Evolutionary conservation across 192 early-diverging fungal genomes (phyloP).

Genomic region (Umbelopsis ramanniana): DNA sequence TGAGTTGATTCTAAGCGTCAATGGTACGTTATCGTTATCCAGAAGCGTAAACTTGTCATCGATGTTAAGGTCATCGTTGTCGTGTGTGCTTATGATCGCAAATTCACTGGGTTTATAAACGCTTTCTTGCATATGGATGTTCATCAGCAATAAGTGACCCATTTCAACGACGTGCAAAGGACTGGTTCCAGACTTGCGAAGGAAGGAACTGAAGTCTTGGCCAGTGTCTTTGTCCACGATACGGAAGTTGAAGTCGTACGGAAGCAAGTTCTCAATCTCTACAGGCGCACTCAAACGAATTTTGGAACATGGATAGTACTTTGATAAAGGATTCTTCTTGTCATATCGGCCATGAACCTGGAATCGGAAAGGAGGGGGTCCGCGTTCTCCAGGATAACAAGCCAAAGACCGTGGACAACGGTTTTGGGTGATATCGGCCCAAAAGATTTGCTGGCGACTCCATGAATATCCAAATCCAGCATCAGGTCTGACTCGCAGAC

Average conservation of each 20-base stretch:
- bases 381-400: slow-evolving; percentile 18
- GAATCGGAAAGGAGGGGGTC: slow-evolving; percentile 66
- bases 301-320: slow-evolving; percentile 77
- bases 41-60: slow-evolving; percentile 75
- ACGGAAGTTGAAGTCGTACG: slow-evolving; percentile 82
- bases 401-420: slow-evolving; percentile 27
- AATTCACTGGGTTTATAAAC: slow-evolving; percentile 76
- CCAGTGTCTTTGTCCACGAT: slow-evolving; percentile 75
- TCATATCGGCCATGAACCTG: slow-evolving; percentile 64
- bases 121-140: slow-evolving; percentile 73
- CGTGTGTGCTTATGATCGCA: slow-evolving; percentile 83
- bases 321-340: slow-evolving; percentile 50
- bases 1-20: slow-evolving; percentile 68
- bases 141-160: slow-evolving; percentile 77
- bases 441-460: slow-evolving; percentile 79
- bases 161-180: slow-evolving; percentile 87
- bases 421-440: slow-evolving; percentile 74
- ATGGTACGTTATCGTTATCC: slow-evolving; percentile 66
- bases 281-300: slow-evolving; percentile 77
- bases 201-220: slow-evolving; percentile 67
- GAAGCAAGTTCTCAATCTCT: slow-evolving; percentile 94
- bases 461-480: slow-evolving; percentile 87
- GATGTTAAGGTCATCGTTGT: slow-evolving; percentile 74
- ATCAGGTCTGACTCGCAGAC: slow-evolving; percentile 80
- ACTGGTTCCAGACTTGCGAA: slow-evolving; percentile 72